phyloP scores from a whole-genome alignment of 352 stramenopile genomes.

The Phytophthora constricta region DNA sequence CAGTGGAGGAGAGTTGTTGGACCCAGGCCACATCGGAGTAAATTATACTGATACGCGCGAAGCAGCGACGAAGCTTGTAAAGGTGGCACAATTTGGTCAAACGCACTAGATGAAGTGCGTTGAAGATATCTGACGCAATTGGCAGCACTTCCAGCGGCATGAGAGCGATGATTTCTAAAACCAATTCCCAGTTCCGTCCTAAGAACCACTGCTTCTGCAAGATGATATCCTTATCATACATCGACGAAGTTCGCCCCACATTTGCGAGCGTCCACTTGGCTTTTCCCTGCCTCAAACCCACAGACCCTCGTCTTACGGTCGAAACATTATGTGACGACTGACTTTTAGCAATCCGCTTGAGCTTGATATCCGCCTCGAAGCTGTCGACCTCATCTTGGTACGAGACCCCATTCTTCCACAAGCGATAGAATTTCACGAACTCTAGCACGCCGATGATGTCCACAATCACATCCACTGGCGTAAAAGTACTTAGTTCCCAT shows the following conservation, averaged over 20 bases:
- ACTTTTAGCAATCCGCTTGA: constrained; percentile 43
- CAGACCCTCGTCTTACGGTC: background rate
- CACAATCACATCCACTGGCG: constrained; percentile 43
- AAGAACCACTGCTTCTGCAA: constrained; percentile 1
- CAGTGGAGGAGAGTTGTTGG: constrained; percentile 55
- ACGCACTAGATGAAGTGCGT: constrained; percentile 55
- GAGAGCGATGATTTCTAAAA: constrained; percentile 54
- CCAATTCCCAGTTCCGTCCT: constrained; percentile 36
- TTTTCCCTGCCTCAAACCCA: constrained; percentile 15
- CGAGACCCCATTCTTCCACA: constrained; percentile 52
- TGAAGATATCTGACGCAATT: constrained; percentile 36
- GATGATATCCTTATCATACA: constrained; percentile 2
- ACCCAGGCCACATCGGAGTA: constrained; percentile 51
- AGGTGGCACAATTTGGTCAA: constrained; percentile 61
- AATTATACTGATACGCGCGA: constrained; percentile 53
- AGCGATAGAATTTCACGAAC: constrained; percentile 48
- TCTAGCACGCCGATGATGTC: constrained; percentile 49
- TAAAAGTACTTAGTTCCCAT: constrained; percentile 42
- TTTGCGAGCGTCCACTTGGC: constrained; percentile 51
- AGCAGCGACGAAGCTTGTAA: constrained; percentile 40
- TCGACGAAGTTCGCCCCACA: constrained; percentile 28
- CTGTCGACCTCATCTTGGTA: constrained; percentile 45
- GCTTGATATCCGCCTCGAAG: constrained; percentile 61
- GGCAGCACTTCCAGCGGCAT: constrained; percentile 56
- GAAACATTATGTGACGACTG: constrained; percentile 32